Base-by-base conservation (phyloP, 2,329 filamentous ascomycete species). In the Diaporthe sp. region DNA sequence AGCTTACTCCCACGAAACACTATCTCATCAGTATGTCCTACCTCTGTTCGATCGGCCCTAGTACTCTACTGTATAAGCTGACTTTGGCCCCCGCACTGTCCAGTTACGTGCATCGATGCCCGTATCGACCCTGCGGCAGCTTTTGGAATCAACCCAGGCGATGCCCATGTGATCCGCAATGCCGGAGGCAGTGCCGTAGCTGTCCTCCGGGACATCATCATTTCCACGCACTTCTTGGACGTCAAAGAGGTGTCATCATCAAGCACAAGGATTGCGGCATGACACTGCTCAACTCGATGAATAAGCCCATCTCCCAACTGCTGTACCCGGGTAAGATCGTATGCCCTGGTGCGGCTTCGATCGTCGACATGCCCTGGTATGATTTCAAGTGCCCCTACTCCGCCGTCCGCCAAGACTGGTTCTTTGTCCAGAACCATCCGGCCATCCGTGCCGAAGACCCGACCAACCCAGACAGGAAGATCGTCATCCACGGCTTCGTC, bases 41-140 rank as follows among this genome's bases (percentile, higher is more conserved):
- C 4, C 15, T 39, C 13, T 19, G 42, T 19, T 22, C 4, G 1
- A 19, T 19, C 9, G 3, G n/a, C 28, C 46, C 44, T 7, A 1
- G 3, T 8, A 34, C 10, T 1, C 6, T 17, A 13, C 10, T 34
- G 31, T 12, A 34, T 0, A 19, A 49, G 71, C 34, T 74, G 75
- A 53, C 62, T 58, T 67, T 39, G 79, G 77, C 82, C 37, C n/a
- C 71, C 72, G 44, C 69, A 46, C 19, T 9, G 7, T 25, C 28
- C 89, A 88, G 96, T 96, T 59, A 94, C 94, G 0, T 97, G 94
- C 84, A 97, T 96, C 94, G 94, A 97, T 80, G 93, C 94, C 7
- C 91, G 94, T 71, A 86, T 92, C 78, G 89, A 96, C 79, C 91
- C 94, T 0, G 89, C 91, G 3, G 86, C 89, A 13, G 93, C 93